These are phyloP conservation scores for Metschnikowia sp. DNA, from an alignment of 805 yeast genomes.

Conservation along the genomic window DNA sequence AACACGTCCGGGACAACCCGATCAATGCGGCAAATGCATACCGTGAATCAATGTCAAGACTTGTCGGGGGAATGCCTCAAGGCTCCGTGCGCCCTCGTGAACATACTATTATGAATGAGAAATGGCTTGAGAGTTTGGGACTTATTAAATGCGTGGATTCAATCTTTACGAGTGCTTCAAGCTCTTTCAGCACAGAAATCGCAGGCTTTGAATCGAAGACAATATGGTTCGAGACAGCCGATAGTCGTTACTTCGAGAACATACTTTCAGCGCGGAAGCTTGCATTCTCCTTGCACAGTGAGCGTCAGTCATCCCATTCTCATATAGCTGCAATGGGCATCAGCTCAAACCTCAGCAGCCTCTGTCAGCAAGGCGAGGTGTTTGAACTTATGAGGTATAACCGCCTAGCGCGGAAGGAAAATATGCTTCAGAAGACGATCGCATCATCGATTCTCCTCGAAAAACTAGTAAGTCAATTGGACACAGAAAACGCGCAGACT, in stretches of 20 bases:
- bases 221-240: conserved; percentile 13
- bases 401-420: conserved; percentile 32
- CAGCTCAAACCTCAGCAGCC: neutral
- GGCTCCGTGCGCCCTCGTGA: too few species aligned
- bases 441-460: conserved; percentile 47
- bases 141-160: conserved; percentile 4
- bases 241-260: conserved; percentile 12
- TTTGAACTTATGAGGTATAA: conserved; percentile 45
- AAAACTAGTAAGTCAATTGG: conserved; percentile 25
- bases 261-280: conserved; percentile 42
- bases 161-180: conserved; percentile 7
- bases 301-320: too few species aligned
- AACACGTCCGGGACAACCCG: conserved; percentile 40
- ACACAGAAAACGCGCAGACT: conserved; percentile 7
- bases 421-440: conserved; percentile 47
- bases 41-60: conserved; percentile 18
- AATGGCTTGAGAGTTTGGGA: conserved; percentile 10
- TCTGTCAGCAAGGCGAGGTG: conserved; percentile 23
- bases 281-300: conserved; percentile 23
- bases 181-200: conserved; percentile 3
- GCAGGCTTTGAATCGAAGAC: conserved; percentile 4
- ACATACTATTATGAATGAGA: neutral
- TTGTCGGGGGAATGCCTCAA: conserved; percentile 10
- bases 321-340: neutral
- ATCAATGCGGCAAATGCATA: conserved; percentile 14